Base-by-base conservation (phyloP, 2,329 filamentous ascomycete species). In the Cordyceps javanica region DNA sequence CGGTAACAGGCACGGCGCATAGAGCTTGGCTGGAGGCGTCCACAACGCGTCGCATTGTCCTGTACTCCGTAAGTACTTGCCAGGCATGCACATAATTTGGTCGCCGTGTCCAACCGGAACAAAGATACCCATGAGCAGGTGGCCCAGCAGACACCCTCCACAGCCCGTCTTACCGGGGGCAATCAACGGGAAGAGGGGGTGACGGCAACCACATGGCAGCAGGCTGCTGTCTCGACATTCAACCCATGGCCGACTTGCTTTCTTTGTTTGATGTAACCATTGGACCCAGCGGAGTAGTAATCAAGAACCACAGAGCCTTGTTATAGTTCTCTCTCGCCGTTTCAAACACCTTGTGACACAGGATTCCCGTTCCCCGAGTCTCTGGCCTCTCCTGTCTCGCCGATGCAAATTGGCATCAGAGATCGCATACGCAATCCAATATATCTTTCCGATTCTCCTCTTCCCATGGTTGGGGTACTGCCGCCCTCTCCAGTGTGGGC, bases 371-470 rank as follows among this genome's bases (percentile, higher is more conserved):
- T 4, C 45, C 25, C 16, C 21, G 26, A 51, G n/a, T 10, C 8
- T 11, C 4, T 8, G 21, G n/a, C n/a, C n/a, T n/a, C 19, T 36
- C 25, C 23, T 32, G 38, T 54, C 30, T 19, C 14, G 25, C n/a
- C 25, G 25, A 56, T 49, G 26, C 54, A 49, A 56, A 41, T 56
- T 49, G 26, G 14, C 34, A 49, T 42, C 44, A 56, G 25, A 56
- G 42, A 48, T 56, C 45, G 44, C 32, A 56, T 25, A 49, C 39
- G 36, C 30, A 55, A 49, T 41, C 44, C 54, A 56, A 56, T 56
- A 5, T 56, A 56, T 56, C 44, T 38, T 30, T 34, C 44, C 41
- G 42, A 55, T 55, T 38, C 52, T 48, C 42, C 41, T 51, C 48
- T 42, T 42, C 10, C 26, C 21, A 51, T 21, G 16, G 16, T 41